These are phyloP conservation scores for Diplodia scrobiculata DNA, from an alignment of 2,329 filamentous ascomycete genomes.

Conservation along the genomic window DNA sequence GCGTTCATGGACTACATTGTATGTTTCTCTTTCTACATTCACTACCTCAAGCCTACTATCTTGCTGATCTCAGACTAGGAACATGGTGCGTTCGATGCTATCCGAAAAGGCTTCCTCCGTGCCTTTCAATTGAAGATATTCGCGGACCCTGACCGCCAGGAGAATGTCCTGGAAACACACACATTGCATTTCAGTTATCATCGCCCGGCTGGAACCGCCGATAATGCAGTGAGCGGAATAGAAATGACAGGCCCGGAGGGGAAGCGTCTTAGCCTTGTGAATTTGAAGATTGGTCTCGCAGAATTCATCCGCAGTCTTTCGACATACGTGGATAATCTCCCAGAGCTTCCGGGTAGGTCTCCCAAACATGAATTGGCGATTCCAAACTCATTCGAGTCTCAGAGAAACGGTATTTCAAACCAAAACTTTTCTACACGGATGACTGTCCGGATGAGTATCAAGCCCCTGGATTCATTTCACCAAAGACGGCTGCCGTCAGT, in stretches of 20 bases:
- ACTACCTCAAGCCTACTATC: conserved; percentile 33
- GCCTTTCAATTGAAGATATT: conserved; percentile 53
- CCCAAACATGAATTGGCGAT: too few relatives aligned
- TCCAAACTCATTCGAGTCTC: neutral
- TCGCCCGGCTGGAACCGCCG: neutral
- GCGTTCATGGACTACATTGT: conserved; percentile 54
- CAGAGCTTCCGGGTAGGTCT: conserved; percentile 31
- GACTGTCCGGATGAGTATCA: conserved; percentile 46
- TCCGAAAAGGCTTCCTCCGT: conserved; percentile 48
- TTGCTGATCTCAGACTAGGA: conserved; percentile 46
- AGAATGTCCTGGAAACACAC: conserved; percentile 53
- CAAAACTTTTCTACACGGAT: conserved; percentile 48
- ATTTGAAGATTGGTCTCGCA: conserved; percentile 49
- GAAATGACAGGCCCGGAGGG: conserved; percentile 39
- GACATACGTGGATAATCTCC: conserved; percentile 41
- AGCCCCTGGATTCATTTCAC: conserved; percentile 46
- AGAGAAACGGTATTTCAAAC: conserved; percentile 6
- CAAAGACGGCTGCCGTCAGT: conserved; percentile 37
- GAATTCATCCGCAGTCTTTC: conserved; percentile 49
- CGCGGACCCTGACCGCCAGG: conserved; percentile 42
- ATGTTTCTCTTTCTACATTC: neutral
- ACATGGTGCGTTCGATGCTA: conserved; percentile 51
- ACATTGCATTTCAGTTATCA: conserved; percentile 53
- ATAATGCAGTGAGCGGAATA: conserved; percentile 31
- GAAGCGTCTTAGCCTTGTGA: conserved; percentile 43